Evolutionary conservation across 1,284 basidiomycete genomes (phyloP).

Genomic region (Microstroma glucosiphilum): DNA sequence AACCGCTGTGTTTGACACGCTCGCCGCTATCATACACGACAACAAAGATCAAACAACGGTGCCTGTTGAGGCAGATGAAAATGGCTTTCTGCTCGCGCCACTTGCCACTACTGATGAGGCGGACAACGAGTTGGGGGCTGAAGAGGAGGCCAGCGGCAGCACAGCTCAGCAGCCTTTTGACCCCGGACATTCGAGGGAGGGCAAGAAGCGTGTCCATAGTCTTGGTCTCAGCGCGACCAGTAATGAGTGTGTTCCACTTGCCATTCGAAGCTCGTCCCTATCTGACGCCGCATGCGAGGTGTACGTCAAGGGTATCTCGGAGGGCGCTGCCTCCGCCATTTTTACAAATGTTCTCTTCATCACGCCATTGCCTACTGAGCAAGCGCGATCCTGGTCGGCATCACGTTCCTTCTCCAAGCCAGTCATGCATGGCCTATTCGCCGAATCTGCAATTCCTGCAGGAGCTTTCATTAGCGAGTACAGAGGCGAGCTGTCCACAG

Average conservation of each 20-base stretch:
- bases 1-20: slow-evolving; percentile 13
- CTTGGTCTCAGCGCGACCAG: slow-evolving; percentile 31
- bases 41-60: slow-evolving; percentile 27
- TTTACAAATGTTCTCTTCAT: slow-evolving; percentile 37
- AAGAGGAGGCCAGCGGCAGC: not conserved
- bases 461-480: slow-evolving; percentile 52
- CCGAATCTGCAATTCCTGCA: slow-evolving; percentile 47
- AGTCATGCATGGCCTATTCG: slow-evolving; percentile 52
- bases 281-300: slow-evolving; percentile 23
- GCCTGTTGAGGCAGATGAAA: slow-evolving; percentile 13
- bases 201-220: not conserved
- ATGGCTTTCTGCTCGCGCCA: not conserved
- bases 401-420: slow-evolving; percentile 51
- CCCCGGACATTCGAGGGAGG: slow-evolving; percentile 8
- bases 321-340: slow-evolving; percentile 39
- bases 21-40: slow-evolving; percentile 30
- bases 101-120: not conserved
- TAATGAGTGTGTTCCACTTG: slow-evolving; percentile 40
- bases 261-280: slow-evolving; percentile 25
- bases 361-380: slow-evolving; percentile 29
- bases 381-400: slow-evolving; percentile 51
- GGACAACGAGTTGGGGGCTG: not conserved
- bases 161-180: slow-evolving; percentile 4
- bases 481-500: slow-evolving; percentile 48
- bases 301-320: slow-evolving; percentile 43